phyloP scores from a whole-genome alignment of 352 stramenopile species.

The Hyaloperonospora arabidopsidis region DNA sequence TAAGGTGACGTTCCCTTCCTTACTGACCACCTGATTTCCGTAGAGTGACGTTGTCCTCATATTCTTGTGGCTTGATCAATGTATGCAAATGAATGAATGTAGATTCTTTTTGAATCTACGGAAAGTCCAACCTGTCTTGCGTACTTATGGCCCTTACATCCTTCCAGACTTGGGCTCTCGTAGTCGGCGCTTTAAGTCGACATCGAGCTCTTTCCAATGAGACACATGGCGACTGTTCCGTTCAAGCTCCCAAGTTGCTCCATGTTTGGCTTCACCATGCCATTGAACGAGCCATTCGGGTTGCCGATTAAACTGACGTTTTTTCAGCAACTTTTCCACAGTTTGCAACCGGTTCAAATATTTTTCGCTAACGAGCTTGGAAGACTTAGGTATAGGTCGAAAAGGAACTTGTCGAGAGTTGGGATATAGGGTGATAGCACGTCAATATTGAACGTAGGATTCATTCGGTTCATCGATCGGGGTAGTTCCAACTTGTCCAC shows the following conservation, averaged over 20 bases:
- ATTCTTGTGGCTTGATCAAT: too few species aligned
- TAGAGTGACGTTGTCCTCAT: too few species aligned
- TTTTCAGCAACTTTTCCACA: slow-evolving; percentile 21
- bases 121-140: too few species aligned
- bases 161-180: neutral
- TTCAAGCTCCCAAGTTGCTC: neutral
- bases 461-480: neutral
- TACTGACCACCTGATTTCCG: too few species aligned
- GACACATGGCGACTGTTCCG: neutral
- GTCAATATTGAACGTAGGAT: neutral
- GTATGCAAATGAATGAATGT: too few species aligned
- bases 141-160: neutral
- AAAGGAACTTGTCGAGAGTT: neutral
- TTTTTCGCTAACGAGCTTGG: neutral
- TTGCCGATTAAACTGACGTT: neutral
- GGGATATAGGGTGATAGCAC: neutral
- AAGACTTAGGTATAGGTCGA: neutral
- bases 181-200: neutral
- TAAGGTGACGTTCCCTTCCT: too few species aligned
- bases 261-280: neutral
- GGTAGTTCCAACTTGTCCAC: neutral
- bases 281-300: neutral
- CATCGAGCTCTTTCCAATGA: neutral
- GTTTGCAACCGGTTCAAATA: slow-evolving; percentile 30
- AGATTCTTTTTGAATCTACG: too few species aligned